Percentiles rank a stretch among this genome's conserved stretches.
These are phyloP conservation scores for Xylaria sp. DNA, from an alignment of 495 filamentous ascomycete genomes.

Conservation along the genomic window DNA sequence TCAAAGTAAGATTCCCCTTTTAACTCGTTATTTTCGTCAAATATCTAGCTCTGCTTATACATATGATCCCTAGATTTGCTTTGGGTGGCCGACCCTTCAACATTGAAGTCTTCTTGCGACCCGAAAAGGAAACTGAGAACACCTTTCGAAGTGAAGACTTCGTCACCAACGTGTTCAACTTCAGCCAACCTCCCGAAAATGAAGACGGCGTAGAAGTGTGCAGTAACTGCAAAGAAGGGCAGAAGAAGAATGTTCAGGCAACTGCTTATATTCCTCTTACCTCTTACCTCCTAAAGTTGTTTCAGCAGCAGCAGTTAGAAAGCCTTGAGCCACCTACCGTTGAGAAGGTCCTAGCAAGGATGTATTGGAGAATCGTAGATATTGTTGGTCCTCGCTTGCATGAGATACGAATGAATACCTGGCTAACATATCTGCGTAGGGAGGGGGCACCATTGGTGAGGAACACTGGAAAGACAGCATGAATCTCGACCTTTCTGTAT, in stretches of 20 bases:
- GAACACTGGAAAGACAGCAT: conserved; percentile 19
- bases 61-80: conserved; percentile 11
- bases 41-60: neutral
- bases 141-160: conserved; percentile 13
- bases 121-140: conserved; percentile 10
- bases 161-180: conserved; percentile 21
- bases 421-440: conserved; percentile 7
- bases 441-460: neutral
- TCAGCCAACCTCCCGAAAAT: conserved; percentile 17
- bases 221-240: conserved; percentile 11
- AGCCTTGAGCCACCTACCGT: conserved; percentile 16
- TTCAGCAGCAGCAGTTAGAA: conserved; percentile 12
- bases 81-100: conserved; percentile 24
- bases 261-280: conserved; percentile 15
- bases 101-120: conserved; percentile 23
- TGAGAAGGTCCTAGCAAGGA: conserved; percentile 21
- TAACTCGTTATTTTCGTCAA: neutral
- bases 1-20: conserved; percentile 10
- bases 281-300: conserved; percentile 10
- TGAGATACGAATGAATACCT: neutral
- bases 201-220: conserved; percentile 18
- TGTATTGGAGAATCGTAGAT: conserved; percentile 25
- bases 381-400: neutral
- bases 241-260: conserved; percentile 15
- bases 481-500: conserved; percentile 10